Percentiles rank a stretch among this genome's conserved stretches.
Conservation (phyloP, 768 basidiomycete genomes). For the Gloeopeniophorella convolvens region DNA sequence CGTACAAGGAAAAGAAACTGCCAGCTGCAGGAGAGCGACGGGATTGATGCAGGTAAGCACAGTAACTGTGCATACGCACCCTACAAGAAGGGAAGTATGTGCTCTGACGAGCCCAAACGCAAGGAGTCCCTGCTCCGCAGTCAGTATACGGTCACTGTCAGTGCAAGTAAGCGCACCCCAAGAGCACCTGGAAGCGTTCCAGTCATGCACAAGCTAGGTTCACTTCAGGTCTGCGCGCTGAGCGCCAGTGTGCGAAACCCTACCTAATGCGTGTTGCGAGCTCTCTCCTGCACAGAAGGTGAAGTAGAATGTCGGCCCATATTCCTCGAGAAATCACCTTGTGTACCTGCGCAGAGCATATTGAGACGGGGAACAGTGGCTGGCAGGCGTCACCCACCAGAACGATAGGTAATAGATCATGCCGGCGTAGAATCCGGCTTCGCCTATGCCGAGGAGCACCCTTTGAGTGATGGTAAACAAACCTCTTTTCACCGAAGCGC, state of each 20-base stretch:
- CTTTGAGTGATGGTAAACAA: slow-evolving; percentile 24
- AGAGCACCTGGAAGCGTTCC: slow-evolving; percentile 51
- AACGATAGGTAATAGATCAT: slow-evolving; percentile 59
- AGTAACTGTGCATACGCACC: slow-evolving; percentile 29
- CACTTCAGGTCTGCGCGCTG: too few relatives aligned
- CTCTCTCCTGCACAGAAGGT: too few relatives aligned
- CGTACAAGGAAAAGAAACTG: slow-evolving; percentile 52
- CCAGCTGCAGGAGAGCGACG: slow-evolving; percentile 38
- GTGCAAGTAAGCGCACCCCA: slow-evolving; percentile 31
- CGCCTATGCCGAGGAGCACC: slow-evolving; percentile 54
- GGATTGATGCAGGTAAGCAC: too few relatives aligned
- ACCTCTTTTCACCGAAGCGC: neutral
- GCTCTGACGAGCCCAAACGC: slow-evolving; percentile 52
- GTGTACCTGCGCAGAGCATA: slow-evolving; percentile 26
- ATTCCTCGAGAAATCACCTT: too few relatives aligned
- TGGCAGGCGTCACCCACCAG: slow-evolving; percentile 30
- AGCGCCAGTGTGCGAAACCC: too few relatives aligned
- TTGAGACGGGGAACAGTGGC: neutral
- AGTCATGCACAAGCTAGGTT: slow-evolving; percentile 53
- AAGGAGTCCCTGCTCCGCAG: slow-evolving; percentile 38
- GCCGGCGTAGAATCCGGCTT: slow-evolving; percentile 54
- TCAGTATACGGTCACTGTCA: neutral
- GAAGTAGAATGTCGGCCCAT: too few relatives aligned
- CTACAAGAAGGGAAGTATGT: slow-evolving; percentile 38
- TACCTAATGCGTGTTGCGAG: slow-evolving; percentile 46